A percentile compares a stretch with the other conserved stretches of the same genome.
These are phyloP conservation scores for Rosa lucieae DNA, from an alignment of 306 rosid genomes.

Conservation along the genomic window DNA sequence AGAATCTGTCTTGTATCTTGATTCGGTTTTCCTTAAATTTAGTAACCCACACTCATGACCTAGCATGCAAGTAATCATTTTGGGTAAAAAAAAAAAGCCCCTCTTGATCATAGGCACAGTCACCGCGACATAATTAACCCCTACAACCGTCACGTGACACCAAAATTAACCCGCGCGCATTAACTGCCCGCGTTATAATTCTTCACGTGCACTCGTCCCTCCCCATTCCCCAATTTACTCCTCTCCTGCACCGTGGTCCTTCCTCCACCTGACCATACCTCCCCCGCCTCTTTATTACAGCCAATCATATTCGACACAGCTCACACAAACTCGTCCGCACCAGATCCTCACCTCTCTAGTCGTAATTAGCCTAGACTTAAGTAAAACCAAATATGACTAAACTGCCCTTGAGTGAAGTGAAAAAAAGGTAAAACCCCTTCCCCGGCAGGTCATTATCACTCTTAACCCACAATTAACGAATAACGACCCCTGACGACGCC, in stretches of 20 bases:
- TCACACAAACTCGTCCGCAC: not conserved
- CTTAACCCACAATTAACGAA: not conserved
- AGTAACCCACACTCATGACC: not conserved
- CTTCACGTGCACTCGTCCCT: conserved; percentile 26
- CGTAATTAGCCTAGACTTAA: not conserved
- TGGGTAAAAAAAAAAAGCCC: not conserved
- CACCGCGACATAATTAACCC: conserved; percentile 25
- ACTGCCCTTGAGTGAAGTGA: conserved; percentile 18
- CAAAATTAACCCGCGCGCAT: conserved; percentile 6
- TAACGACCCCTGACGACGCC: conserved; percentile 19
- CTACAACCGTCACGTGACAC: conserved; percentile 26
- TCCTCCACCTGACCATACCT: conserved; percentile 1
- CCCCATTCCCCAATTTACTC: not conserved
- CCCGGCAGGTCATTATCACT: not conserved
- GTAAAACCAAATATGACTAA: not conserved
- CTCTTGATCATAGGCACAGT: not conserved
- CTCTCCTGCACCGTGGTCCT: conserved; percentile 10
- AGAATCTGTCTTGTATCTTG: too few species aligned
- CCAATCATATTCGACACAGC: not conserved
- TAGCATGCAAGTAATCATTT: not conserved
- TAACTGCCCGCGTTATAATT: conserved; percentile 20
- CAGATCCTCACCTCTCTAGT: not conserved
- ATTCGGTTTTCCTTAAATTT: not conserved
- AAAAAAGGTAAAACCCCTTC: not conserved
- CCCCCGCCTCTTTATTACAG: not conserved